These are phyloP conservation scores for Aspergillus bridgeri DNA, from an alignment of 495 filamentous ascomycete genomes.

Conservation along the genomic window DNA sequence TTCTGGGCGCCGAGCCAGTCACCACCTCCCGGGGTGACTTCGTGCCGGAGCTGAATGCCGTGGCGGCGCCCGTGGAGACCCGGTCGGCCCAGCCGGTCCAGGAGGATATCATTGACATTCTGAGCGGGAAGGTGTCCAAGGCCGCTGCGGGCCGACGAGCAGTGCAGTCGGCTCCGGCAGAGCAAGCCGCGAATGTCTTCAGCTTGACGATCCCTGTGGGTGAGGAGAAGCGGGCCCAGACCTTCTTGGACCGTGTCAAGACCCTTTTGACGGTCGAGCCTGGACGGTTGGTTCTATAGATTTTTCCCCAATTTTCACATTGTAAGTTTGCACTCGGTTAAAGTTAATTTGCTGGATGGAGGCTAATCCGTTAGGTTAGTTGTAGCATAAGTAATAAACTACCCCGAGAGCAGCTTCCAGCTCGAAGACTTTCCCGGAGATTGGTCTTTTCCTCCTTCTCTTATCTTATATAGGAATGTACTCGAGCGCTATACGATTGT, in stretches of 20 bases:
- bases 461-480: slow-evolving; percentile 8
- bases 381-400: slow-evolving; percentile 35
- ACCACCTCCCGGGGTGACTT: slow-evolving; percentile 57
- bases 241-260: slow-evolving; percentile 84
- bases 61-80: slow-evolving; percentile 34
- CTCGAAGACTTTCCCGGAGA: background rate
- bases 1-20: slow-evolving; percentile 68
- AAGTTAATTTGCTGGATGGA: background rate
- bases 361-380: slow-evolving; percentile 22
- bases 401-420: background rate
- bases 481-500: slow-evolving; percentile 6
- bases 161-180: slow-evolving; percentile 15
- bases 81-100: slow-evolving; percentile 27
- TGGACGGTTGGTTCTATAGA: slow-evolving; percentile 64
- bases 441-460: background rate
- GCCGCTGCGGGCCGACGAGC: slow-evolving; percentile 8
- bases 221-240: slow-evolving; percentile 75
- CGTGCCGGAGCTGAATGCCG: slow-evolving; percentile 67
- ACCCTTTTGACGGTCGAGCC: slow-evolving; percentile 77
- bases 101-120: slow-evolving; percentile 73
- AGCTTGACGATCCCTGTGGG: slow-evolving; percentile 68
- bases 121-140: slow-evolving; percentile 51
- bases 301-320: slow-evolving; percentile 11
- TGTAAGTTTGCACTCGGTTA: slow-evolving; percentile 4
- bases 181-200: slow-evolving; percentile 68